phyloP scores from a whole-genome alignment of 2,329 filamentous ascomycete species.

The Diplocarpon rosae region DNA sequence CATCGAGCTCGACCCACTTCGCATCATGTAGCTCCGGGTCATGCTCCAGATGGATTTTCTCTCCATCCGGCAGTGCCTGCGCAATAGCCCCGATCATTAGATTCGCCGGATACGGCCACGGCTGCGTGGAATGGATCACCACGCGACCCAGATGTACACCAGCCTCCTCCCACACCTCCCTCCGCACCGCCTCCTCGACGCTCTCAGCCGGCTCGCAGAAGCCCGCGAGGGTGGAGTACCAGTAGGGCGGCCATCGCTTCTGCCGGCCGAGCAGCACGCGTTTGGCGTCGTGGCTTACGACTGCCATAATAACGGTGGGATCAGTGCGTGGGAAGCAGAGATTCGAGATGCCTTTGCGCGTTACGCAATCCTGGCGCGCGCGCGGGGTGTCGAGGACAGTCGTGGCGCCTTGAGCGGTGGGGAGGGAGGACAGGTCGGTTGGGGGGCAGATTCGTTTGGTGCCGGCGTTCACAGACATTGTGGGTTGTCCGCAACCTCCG shows the following conservation, averaged over 20 bases:
- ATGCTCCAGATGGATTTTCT: constrained; percentile 71
- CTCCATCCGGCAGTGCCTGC: constrained; percentile 70
- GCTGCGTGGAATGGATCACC: constrained; percentile 72
- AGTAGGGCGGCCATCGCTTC: constrained; percentile 70
- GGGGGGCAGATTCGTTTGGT: constrained; percentile 73
- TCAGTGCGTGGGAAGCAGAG: constrained; percentile 82
- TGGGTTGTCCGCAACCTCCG: constrained; percentile 74
- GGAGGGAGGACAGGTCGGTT: constrained; percentile 42
- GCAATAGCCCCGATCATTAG: constrained; percentile 83
- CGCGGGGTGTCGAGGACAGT: constrained; percentile 31
- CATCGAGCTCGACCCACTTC: constrained; percentile 75
- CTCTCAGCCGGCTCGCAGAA: constrained; percentile 81
- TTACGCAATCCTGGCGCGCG: constrained; percentile 62
- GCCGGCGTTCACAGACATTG: constrained; percentile 66
- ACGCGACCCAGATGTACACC: constrained; percentile 68
- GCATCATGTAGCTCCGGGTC: constrained; percentile 88
- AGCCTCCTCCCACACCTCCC: constrained; percentile 80
- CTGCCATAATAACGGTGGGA: constrained; percentile 82
- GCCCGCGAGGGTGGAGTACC: constrained; percentile 82
- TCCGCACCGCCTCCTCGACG: constrained; percentile 71
- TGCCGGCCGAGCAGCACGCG: constrained; percentile 64
- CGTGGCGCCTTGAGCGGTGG: constrained; percentile 28
- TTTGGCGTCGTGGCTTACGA: constrained; percentile 69
- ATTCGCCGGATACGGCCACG: constrained; percentile 78
- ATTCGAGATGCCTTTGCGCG: constrained; percentile 79